Base-by-base conservation (phyloP, 805 yeast species). In the Candida silvicultrix region DNA sequence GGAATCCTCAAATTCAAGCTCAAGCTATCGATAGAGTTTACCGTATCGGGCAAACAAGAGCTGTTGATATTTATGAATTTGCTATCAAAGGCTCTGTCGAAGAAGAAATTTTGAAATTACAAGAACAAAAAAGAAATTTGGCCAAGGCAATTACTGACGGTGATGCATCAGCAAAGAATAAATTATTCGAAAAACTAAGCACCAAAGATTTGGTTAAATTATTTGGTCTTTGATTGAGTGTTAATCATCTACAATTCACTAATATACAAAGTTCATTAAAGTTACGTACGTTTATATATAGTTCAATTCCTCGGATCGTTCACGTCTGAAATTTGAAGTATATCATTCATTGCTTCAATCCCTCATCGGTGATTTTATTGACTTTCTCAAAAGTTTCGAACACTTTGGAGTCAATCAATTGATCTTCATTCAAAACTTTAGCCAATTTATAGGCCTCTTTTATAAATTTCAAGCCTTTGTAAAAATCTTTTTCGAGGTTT, bases 21-120 rank as follows among this genome's bases (percentile, higher is more conserved):
- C 96, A 89, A 60, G 96, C 96, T 0, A 83, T 89, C 45, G 96
- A 89, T 65, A 66, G 97, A 55, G 77, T 90, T n/a, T 96, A 90
- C 60, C 74, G 97, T 51, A 85, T 90, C 59, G 97, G 97, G 0
- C 97, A 90, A 60, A 69, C 71, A 5, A 75, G 71, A 19, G 74
- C 75, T 22, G 97, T 90, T 10, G 78, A 76, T 49, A 88, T 90
- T 32, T 70, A 77, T 6, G 67, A 96, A 47, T 89, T 89, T 56
- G 85, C 89, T 28, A 78, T 89, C 58, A 79, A 80, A 50, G 79
- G 80, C 45, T 78, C 90, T 45, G 85, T 90, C 16, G 97, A 90
- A 62, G 87, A 79, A 45, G 80, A 87, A 50, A 90, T 90, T 89
- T 69, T 90, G 36, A 71, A 77, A 52, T 83, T 90, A 37, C 98